Conservation (phyloP, 2,329 filamentous ascomycete genomes). For the Apiospora sp. region DNA sequence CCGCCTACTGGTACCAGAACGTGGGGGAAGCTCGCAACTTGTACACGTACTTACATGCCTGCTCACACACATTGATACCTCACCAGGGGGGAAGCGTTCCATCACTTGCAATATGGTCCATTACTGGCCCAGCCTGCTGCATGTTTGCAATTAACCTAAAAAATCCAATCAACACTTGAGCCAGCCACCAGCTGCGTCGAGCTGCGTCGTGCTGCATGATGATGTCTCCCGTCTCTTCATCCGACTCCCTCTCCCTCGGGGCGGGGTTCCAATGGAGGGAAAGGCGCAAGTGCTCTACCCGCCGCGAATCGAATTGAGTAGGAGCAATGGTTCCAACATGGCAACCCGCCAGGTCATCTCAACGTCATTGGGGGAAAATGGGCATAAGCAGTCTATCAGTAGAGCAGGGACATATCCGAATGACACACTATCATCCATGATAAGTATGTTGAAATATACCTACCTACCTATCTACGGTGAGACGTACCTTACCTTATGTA, state of each 20-base stretch:
- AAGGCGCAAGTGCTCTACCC: not conserved
- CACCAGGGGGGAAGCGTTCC: not conserved
- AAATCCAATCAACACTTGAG: not conserved
- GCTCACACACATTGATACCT: not conserved
- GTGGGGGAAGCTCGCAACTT: not conserved
- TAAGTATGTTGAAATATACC: not conserved
- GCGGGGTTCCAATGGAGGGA: conserved; percentile 5
- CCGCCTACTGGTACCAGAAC: not conserved
- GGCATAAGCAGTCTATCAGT: no score
- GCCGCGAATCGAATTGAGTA: not conserved
- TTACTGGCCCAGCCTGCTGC: not conserved
- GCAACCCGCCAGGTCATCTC: not conserved
- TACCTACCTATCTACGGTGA: not conserved
- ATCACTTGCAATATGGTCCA: not conserved
- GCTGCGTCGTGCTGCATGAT: conserved; percentile 5
- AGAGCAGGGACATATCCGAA: conserved; percentile 7
- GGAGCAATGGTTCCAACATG: not conserved
- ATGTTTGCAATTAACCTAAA: not conserved
- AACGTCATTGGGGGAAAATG: not conserved
- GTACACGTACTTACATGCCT: not conserved
- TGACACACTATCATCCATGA: not conserved
- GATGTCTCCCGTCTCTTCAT: conserved; percentile 15
- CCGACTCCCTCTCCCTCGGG: not conserved
- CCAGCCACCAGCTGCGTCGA: not conserved
- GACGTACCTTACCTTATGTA: no score